Base-by-base conservation (phyloP, 139 green algal species). In the Diplosphaera chodatii region DNA sequence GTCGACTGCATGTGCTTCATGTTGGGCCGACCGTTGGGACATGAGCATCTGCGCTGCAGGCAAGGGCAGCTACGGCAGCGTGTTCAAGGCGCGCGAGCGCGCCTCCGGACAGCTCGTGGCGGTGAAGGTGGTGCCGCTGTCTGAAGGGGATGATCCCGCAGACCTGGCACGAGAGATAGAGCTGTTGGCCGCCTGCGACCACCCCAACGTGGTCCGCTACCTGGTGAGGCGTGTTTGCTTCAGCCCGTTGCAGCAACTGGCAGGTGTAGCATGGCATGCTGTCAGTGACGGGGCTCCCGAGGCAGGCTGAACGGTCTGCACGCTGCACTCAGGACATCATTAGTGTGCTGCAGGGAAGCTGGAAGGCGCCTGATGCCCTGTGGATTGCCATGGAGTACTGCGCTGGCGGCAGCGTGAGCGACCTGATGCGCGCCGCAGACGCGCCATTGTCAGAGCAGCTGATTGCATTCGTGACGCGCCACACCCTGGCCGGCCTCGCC, bases 381-480 rank as follows among this genome's bases (percentile, higher is more conserved):
- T 97, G 92, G 93, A 98, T 98, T 55, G 87, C 91, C 64, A 99
- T 99, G 94, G 94, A 99, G 85, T 96, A 97, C 82, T 99, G 94
- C 78, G 93, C 86, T 1, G 94, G 94, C 22, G 94, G 94, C 64
- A 93, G 84, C 63, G 87, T 98, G 22, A 81, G 71, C 15, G 94
- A 98, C 76, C 79, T 98, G 18, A 88, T 98, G 71, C 75, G 83
- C 69, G 82, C 79, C 3, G 63, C 41, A 27, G 79, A 80, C 28
- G 55, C 55, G 29, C 71, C 78, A 1, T 72, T 97, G 71, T 69
- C 82, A 1, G 89, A 97, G 82, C 77, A 86, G n/a, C 69, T 89
- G 25, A 94, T 97, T 30, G 77, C 87, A 32, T 92, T 93, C 82
- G 89, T 98, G 13, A 96, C 87, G 76, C 32, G 62, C 3, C 91